Base-by-base conservation (phyloP, 2,329 filamentous ascomycete genomes). In the Trichoderma gracile region DNA sequence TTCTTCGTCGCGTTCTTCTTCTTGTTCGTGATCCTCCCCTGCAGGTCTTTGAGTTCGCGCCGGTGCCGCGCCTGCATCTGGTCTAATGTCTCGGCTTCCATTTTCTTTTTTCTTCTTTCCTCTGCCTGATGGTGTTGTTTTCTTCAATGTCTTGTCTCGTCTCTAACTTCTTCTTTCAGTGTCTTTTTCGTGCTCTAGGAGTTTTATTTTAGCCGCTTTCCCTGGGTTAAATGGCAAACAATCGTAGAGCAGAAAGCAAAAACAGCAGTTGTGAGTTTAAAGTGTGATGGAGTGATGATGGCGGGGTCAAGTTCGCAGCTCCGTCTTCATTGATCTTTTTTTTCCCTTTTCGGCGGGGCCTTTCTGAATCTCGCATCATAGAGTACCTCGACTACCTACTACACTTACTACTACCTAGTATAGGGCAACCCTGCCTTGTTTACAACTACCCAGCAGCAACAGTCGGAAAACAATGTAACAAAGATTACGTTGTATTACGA, bases 1-100 rank as follows among this genome's bases (percentile, higher is more conserved):
- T 87, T 92, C 79, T 98, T 99, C 53, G 90, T 96, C 17, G 95
- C 93, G 70, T 91, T 89, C 82, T 97, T 98, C 83, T 97, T 99
- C 84, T 97, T 98, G 78, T 90, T 93, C 5, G 92, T 97, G 73
- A 96, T 88, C 66, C 89, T 88, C 57, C 87, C 85, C 76, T 96
- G 91, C 27, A 99, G 83, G 67, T 98, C 94, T 70, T 88, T 89
- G 75, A 90, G 88, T 78, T 99, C 94, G 77, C 92, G 95, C 71
- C 92, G 88, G 76, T 99, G 95, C 53, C 89, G 89, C 43, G 87
- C 81, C 71, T 92, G 88, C 63, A 95, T 79, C 67, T 91, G 88
- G 66, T 97, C 93, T 77, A 95, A 86, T 10, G 82, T 78, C 73
- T 86, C 84, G 50, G 68, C 23, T 38, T 75, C 76, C 74, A 76